These are phyloP conservation scores for Neurospora sp. DNA, from an alignment of 495 filamentous ascomycete species.

Conservation along the genomic window DNA sequence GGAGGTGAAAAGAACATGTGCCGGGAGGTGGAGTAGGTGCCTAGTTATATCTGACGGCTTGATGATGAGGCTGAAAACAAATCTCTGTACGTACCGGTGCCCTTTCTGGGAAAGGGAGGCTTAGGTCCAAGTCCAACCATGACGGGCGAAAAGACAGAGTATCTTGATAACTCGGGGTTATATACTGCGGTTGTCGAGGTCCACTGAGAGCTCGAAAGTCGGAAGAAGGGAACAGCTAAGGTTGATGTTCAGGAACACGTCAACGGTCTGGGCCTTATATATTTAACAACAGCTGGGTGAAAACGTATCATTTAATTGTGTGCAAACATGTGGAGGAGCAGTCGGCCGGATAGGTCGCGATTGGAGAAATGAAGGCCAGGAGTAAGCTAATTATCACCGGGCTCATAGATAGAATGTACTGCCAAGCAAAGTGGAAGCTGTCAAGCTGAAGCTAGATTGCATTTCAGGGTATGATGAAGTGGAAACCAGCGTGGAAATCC, in stretches of 20 bases:
- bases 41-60: neutral
- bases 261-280: neutral
- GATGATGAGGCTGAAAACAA: neutral
- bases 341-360: neutral
- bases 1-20: neutral
- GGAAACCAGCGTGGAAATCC: neutral
- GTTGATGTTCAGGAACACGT: neutral
- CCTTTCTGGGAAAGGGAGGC: conserved; percentile 65
- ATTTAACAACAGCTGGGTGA: neutral
- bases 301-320: neutral
- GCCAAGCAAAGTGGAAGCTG: neutral
- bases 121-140: conserved; percentile 72
- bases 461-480: neutral
- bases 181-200: neutral
- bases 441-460: neutral
- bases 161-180: neutral
- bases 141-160: conserved; percentile 21
- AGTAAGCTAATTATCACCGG: neutral
- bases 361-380: neutral
- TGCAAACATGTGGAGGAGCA: neutral
- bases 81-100: conserved; percentile 30
- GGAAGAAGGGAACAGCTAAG: neutral
- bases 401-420: neutral
- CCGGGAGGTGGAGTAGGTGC: neutral
- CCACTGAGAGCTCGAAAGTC: neutral